Evolutionary conservation across 129 eudicot species (phyloP).

Genomic region (Smallanthus sonchifolius): DNA sequence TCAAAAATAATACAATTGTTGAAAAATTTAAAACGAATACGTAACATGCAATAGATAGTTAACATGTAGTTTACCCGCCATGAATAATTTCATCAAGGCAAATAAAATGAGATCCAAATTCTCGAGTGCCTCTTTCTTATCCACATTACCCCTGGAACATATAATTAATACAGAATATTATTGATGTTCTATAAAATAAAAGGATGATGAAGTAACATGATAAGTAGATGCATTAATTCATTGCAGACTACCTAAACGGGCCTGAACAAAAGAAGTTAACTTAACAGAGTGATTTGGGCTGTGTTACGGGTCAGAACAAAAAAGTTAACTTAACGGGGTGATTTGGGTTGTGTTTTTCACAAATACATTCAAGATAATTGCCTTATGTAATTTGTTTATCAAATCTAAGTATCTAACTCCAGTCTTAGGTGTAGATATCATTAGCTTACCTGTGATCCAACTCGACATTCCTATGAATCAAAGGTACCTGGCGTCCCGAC

Average conservation of each 20-base stretch:
- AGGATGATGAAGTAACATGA: background rate
- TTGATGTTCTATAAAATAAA: background rate
- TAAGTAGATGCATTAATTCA: background rate
- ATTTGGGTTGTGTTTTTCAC: no score
- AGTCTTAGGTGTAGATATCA: background rate
- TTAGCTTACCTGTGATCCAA: conserved; percentile 76
- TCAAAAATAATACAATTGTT: no score
- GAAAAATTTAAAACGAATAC: background rate
- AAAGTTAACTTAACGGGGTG: no score
- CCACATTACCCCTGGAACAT: conserved; percentile 64
- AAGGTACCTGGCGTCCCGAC: conserved; percentile 84
- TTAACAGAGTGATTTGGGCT: no score
- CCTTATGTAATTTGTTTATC: no score
- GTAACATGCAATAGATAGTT: no score
- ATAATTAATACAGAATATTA: background rate
- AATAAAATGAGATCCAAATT: conserved; percentile 78
- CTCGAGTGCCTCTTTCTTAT: conserved; percentile 84
- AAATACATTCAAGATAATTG: no score
- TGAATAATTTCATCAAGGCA: conserved; percentile 93
- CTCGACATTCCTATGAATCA: conserved; percentile 81
- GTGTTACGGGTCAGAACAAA: no score
- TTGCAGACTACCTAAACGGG: conserved; percentile 59
- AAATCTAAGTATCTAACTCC: no score
- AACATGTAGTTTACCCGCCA: conserved; percentile 85
- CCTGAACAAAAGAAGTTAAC: no score